Base-by-base conservation (phyloP, 257 asterid genomes). In the Osmanthus fragrans region DNA sequence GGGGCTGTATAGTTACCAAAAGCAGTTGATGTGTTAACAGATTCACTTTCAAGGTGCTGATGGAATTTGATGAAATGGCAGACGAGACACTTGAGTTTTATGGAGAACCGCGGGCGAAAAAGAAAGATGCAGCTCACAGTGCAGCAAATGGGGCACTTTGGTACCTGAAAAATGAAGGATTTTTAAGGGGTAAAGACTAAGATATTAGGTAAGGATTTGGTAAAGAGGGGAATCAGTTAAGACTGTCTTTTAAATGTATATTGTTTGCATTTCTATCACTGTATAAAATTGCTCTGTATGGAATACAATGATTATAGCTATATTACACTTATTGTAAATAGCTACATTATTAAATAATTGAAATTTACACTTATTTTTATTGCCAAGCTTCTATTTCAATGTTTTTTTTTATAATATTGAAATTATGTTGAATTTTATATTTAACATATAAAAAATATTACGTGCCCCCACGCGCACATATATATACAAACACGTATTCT, bases 121-220 rank as follows among this genome's bases (percentile, higher is more conserved):
- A 90, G 88, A 93, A 90, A 82, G 97, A 92, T 40, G 98, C 98
- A 4, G 84, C 96, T 7, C 95, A 93, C 80, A 82, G 73, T 45
- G 97, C 99, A 33, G 98, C 99, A 21, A 84, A 85, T 67, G 98
- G 92, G 45, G 94, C 90, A 8, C 88, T 96, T 60, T 93, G 97
- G 97, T 90, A 72, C 87, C 79, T 96, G 58, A 82, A 86, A 79
- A 78, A 81, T 19, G 86, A 84, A 85, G 96, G 94, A 19, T 89
- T 89, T 25, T 11, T 85, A 56, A 60, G 80, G 85, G 83, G 83
- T 65, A 74, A 75, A 42, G 76, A 37, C 71, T 34, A 45, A 67
- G 32, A 58, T 2, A 67, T 25, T 67, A 54, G 25, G 34, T 25
- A 4, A 60, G 16, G 29, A 23, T 60, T 23, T 60, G 32, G 67